Evolutionary conservation across 345 rosid species (phyloP), one percentile per base, ranked within the genome.

Genomic region (Erucastrum elatum): DNA sequence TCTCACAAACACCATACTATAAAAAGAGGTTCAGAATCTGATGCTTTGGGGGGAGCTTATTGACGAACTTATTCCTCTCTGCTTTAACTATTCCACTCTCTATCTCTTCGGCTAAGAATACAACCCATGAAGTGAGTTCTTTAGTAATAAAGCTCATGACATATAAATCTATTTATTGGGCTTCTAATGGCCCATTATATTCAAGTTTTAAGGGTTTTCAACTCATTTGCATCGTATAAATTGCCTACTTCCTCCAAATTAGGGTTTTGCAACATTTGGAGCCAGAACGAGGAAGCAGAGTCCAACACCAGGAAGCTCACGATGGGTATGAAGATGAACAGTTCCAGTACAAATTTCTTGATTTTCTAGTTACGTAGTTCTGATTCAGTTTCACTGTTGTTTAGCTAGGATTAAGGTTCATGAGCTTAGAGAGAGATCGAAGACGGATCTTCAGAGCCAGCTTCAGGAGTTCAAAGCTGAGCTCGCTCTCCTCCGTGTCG

Each of bases 401-500:
- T 16, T 11, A 85, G 91, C 89, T 7, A 85, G 88, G 66, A 85
- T 86, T 55, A 88, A 86, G 85, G 91, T 86, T 30, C 91, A 88
- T 59, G 91, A 88, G 77, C 82, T 88, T 8, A 82, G 89, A 71
- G 83, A 81, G 65, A 85, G 85, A 62, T 78, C 87, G 8, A 88
- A 84, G 85, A n/a, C 77, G 0, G 88, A 88, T 49, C 83, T 88
- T 16, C 74, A 83, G 62, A 82, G 39, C 33, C 91, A 86, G 74
- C 56, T 86, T 59, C 81, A 85, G 75, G 91, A 88, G 1, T 71
- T 86, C 8, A 88, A 88, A 51, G 85, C 88, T 10, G 89, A 88
- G 83, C 87, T 88, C 21, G 82, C 91, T 8, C 91, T 88, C 21
- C 89, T 88, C 58, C 89, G 91, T 29, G 91, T 86, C 27, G 89